Percentiles rank a stretch among this genome's conserved stretches.
phyloP scores from a whole-genome alignment of 352 stramenopile genomes.

The Thalassiosira sp. region DNA sequence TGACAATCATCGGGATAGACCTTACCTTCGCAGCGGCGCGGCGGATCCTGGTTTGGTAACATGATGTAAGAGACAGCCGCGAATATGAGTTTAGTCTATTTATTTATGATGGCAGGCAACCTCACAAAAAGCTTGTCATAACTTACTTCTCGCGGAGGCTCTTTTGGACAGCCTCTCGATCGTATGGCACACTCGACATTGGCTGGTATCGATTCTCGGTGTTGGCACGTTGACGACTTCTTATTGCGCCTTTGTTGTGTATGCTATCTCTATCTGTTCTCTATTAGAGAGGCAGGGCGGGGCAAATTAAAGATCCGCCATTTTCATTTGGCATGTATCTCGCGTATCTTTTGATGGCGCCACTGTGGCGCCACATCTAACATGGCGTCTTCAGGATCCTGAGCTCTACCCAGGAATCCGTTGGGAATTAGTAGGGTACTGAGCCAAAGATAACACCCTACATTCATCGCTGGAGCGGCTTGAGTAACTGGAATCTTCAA shows the following conservation, averaged over 20 bases:
- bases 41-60: constrained; percentile 17
- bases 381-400: background rate
- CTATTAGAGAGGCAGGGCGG: too few species aligned
- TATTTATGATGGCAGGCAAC: too few species aligned
- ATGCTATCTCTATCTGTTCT: too few species aligned
- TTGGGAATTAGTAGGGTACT: background rate
- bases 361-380: too few species aligned
- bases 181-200: constrained; percentile 23
- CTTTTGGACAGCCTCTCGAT: constrained; percentile 39
- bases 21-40: constrained; percentile 39
- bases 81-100: background rate
- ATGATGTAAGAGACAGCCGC: background rate
- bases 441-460: too few species aligned
- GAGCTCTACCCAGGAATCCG: background rate
- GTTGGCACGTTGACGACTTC: too few species aligned
- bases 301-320: background rate
- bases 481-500: too few species aligned
- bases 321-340: background rate
- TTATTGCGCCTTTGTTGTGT: too few species aligned
- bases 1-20: too few species aligned
- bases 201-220: too few species aligned
- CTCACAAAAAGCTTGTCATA: background rate
- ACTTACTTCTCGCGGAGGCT: constrained; percentile 44
- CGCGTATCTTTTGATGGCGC: too few species aligned
- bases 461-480: too few species aligned